phyloP scores from a whole-genome alignment of 2,329 filamentous ascomycete genomes.

The Aspergillus vadensis region DNA sequence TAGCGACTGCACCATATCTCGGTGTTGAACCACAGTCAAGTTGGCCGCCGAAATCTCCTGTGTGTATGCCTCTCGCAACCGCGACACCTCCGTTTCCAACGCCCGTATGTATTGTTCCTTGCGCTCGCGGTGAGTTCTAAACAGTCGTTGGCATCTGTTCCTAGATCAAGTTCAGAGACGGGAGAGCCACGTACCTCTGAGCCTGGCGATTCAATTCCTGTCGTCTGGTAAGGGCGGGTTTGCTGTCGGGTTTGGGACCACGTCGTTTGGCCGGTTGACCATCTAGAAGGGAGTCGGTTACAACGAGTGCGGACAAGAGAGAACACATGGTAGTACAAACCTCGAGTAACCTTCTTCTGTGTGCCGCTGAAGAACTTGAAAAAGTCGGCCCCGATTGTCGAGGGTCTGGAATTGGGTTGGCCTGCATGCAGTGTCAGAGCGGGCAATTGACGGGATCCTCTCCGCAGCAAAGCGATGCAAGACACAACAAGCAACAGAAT shows the following conservation, averaged over 20 bases:
- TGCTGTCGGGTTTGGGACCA: slow-evolving; percentile 94
- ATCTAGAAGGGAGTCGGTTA: slow-evolving; percentile 54
- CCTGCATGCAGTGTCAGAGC: slow-evolving; percentile 1
- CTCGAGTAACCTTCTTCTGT: slow-evolving; percentile 75
- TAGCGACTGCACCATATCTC: slow-evolving; percentile 71
- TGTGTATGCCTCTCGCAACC: slow-evolving; percentile 74
- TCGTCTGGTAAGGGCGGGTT: slow-evolving; percentile 85
- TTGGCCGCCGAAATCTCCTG: slow-evolving; percentile 65
- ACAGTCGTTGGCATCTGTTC: slow-evolving; percentile 21
- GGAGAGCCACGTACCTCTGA: slow-evolving; percentile 66
- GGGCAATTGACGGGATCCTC: neutral
- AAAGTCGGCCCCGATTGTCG: slow-evolving; percentile 31
- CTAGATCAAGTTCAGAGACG: neutral
- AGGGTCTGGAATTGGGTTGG: slow-evolving; percentile 3
- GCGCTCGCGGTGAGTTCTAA: slow-evolving; percentile 89
- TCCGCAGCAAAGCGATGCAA: neutral
- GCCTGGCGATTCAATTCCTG: slow-evolving; percentile 96
- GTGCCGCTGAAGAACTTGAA: slow-evolving; percentile 60
- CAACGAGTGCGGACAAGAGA: neutral
- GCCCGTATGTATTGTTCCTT: slow-evolving; percentile 96
- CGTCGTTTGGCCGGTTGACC: slow-evolving; percentile 84
- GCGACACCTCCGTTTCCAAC: slow-evolving; percentile 86
- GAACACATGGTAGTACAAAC: slow-evolving; percentile 47
- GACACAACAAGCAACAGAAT: neutral
- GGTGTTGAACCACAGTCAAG: slow-evolving; percentile 60